These are phyloP conservation scores for Ascochyta koolunga DNA, from an alignment of 2,329 filamentous ascomycete species.

Conservation along the genomic window DNA sequence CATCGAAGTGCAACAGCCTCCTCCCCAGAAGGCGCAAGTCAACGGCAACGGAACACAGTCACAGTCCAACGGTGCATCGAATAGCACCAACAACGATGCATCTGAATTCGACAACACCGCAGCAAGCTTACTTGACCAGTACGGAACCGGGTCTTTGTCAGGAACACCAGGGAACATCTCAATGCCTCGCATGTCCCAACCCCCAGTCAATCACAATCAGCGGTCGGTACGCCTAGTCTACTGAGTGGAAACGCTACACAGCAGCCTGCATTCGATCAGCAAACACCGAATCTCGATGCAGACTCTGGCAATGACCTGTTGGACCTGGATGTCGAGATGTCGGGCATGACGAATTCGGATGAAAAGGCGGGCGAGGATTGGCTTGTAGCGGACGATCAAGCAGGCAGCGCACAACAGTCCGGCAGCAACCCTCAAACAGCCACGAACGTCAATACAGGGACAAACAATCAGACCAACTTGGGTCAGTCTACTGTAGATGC, in stretches of 20 bases:
- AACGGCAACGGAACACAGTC: conserved; percentile 39
- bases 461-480: conserved; percentile 22
- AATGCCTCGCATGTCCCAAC: conserved; percentile 60
- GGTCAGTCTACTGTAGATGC: conserved; percentile 33
- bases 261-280: conserved; percentile 33
- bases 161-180: conserved; percentile 66
- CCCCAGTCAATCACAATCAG: conserved; percentile 65
- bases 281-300: conserved; percentile 31
- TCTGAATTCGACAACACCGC: conserved; percentile 52
- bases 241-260: conserved; percentile 28
- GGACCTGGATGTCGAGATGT: conserved; percentile 62
- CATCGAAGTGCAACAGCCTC: conserved; percentile 59
- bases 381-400: conserved; percentile 43
- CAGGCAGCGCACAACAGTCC: conserved; percentile 25
- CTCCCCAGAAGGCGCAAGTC: conserved; percentile 34
- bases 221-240: conserved; percentile 61
- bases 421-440: conserved; percentile 24
- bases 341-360: conserved; percentile 55
- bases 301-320: conserved; percentile 43
- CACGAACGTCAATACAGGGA: conserved; percentile 24
- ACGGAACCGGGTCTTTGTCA: conserved; percentile 67
- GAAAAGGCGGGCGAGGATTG: conserved; percentile 44
- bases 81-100: conserved; percentile 36
- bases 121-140: conserved; percentile 70
- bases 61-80: conserved; percentile 43